These are phyloP conservation scores for Spathaspora sp. DNA, from an alignment of 805 yeast genomes.

Conservation along the genomic window DNA sequence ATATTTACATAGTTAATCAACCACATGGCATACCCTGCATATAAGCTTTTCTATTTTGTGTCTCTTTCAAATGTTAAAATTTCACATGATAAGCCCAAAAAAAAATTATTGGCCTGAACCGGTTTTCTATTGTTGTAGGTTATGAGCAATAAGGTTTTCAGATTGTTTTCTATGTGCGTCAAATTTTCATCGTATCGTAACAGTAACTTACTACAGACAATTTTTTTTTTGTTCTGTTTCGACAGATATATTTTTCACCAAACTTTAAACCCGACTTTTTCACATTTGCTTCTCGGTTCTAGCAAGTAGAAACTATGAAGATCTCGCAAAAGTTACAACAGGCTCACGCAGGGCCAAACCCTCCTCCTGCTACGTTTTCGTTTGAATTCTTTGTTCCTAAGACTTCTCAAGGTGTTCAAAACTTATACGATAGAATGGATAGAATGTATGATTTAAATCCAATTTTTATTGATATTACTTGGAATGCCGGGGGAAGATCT, in stretches of 20 bases:
- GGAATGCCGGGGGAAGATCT: constrained; percentile 97
- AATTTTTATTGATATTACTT: constrained; percentile 89
- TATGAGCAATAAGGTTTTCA: background rate
- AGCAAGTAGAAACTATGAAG: constrained; percentile 22
- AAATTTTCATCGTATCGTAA: background rate
- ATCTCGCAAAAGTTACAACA: constrained; percentile 40
- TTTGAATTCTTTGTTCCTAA: constrained; percentile 97
- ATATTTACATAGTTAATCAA: background rate
- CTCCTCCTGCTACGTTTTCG: constrained; percentile 72
- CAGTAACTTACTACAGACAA: background rate
- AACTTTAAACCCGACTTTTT: background rate
- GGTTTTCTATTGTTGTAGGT: background rate
- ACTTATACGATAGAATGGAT: constrained; percentile 94
- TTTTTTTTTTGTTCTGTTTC: background rate
- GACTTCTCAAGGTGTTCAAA: constrained; percentile 95
- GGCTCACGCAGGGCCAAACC: constrained; percentile 35
- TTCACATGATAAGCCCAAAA: background rate
- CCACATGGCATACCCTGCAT: background rate
- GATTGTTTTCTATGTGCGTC: no score
- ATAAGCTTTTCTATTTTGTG: background rate
- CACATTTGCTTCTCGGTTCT: background rate
- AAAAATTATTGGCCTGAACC: background rate
- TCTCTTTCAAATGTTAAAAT: background rate
- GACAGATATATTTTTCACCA: background rate
- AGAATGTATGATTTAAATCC: constrained; percentile 93